A percentile compares a stretch with the other conserved stretches of the same genome.
Conservation (phyloP, 164 flowering plant species). For the Magnolia kwangsiensis region DNA sequence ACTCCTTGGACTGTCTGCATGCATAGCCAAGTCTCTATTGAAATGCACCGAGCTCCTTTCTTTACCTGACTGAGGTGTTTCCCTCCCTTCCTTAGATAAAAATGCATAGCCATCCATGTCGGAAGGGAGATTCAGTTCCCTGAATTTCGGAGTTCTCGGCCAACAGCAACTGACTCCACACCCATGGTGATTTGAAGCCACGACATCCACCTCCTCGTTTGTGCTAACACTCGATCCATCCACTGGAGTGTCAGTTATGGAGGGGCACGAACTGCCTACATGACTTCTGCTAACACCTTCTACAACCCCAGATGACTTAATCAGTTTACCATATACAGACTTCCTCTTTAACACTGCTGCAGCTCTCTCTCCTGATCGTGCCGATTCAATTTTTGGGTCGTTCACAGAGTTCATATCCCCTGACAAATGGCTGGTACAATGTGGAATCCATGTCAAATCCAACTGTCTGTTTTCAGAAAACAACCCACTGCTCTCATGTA, state of each 20-base stretch:
- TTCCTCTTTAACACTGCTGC: conserved; percentile 21
- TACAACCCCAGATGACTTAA: conserved; percentile 25
- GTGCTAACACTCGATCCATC: conserved; percentile 38
- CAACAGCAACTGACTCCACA: conserved; percentile 76
- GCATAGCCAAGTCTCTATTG: conserved; percentile 32
- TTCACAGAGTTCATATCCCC: conserved; percentile 42
- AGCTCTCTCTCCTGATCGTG: conserved; percentile 17
- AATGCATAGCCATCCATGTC: conserved; percentile 58
- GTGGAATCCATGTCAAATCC: conserved; percentile 28
- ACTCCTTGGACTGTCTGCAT: conserved; percentile 55
- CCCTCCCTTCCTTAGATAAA: conserved; percentile 36
- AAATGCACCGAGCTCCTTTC: conserved; percentile 15
- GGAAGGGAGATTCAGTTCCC: conserved; percentile 35
- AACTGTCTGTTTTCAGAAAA: conserved; percentile 23
- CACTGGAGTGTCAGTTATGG: conserved; percentile 30
- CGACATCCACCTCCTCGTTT: conserved; percentile 36
- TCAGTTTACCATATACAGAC: conserved; percentile 20
- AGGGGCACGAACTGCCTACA: conserved; percentile 48
- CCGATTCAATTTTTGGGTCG: conserved; percentile 30
- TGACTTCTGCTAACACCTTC: conserved; percentile 40
- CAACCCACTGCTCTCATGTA: conserved; percentile 22
- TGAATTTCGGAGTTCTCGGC: conserved; percentile 65
- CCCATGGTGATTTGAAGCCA: conserved; percentile 37
- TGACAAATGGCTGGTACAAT: conserved; percentile 18
- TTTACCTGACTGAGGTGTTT: conserved; percentile 20